Evolutionary conservation across 2,329 filamentous ascomycete species (phyloP).

Genomic region (Phialophora macrospora): DNA sequence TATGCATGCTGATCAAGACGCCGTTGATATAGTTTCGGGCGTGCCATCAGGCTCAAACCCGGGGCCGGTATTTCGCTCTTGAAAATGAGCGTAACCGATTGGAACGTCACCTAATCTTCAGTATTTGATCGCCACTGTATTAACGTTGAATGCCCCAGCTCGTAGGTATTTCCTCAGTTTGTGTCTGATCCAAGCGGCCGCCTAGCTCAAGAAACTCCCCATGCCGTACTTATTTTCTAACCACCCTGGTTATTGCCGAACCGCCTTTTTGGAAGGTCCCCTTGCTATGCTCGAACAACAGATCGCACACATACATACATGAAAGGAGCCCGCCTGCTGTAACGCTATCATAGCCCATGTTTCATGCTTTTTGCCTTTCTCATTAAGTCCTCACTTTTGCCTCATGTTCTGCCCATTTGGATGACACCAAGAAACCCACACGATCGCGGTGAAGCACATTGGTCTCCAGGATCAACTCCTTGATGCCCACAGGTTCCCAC

Average conservation of each 20-base stretch:
- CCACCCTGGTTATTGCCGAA: slow-evolving; percentile 8
- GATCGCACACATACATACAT: slow-evolving; percentile 11
- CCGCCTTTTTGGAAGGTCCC: slow-evolving; percentile 9
- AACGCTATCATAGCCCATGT: slow-evolving; percentile 21
- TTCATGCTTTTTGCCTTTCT: slow-evolving; percentile 12
- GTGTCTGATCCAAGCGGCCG: slow-evolving; percentile 10
- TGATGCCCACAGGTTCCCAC: slow-evolving; percentile 37
- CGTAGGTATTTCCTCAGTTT: not conserved
- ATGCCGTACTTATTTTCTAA: slow-evolving; percentile 16
- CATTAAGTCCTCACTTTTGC: not conserved
- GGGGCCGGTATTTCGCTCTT: slow-evolving; percentile 13
- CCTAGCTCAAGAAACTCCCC: slow-evolving; percentile 10
- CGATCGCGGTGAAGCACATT: slow-evolving; percentile 31
- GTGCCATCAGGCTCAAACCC: slow-evolving; percentile 12
- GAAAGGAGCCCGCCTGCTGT: slow-evolving; percentile 20
- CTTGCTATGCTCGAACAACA: slow-evolving; percentile 17
- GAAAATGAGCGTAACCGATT: not conserved
- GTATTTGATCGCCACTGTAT: not conserved
- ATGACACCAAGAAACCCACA: slow-evolving; percentile 35
- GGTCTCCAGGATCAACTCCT: slow-evolving; percentile 29
- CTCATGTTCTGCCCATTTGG: slow-evolving; percentile 16
- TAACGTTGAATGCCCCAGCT: not conserved
- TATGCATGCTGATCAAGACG: slow-evolving; percentile 26
- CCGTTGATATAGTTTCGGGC: slow-evolving; percentile 28
- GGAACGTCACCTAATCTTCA: not conserved